Evolutionary conservation across 257 asterid genomes (phyloP).

Genomic region (Solanum medicagineum): DNA sequence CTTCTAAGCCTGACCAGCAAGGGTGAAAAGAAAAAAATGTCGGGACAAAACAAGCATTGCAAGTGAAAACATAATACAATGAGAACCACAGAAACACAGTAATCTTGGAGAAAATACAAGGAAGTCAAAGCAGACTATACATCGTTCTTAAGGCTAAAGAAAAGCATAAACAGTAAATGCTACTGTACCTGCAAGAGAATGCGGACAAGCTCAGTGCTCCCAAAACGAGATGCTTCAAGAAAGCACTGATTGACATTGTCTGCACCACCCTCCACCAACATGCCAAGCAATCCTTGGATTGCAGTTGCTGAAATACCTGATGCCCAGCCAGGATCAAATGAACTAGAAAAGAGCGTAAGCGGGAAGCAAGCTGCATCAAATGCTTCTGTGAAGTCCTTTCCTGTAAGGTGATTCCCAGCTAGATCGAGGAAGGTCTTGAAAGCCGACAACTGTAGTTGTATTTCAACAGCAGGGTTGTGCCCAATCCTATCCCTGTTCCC

Average conservation of each 20-base stretch:
- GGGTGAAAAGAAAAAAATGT: background rate
- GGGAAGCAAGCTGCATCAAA: slow-evolving; percentile 99
- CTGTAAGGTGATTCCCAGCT: slow-evolving; percentile 83
- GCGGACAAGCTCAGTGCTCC: slow-evolving; percentile 99
- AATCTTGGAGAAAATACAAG: background rate
- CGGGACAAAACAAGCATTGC: background rate
- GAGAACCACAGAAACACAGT: background rate
- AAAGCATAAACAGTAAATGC: background rate
- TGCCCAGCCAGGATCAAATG: slow-evolving; percentile 98
- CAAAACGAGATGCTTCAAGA: slow-evolving; percentile 97
- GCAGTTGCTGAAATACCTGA: slow-evolving; percentile 93
- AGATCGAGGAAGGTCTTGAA: slow-evolving; percentile 91
- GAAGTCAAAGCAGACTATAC: background rate
- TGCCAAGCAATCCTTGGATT: slow-evolving; percentile 80
- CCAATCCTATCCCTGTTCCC: slow-evolving; percentile 71
- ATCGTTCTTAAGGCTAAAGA: background rate
- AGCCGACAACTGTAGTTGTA: slow-evolving; percentile 84
- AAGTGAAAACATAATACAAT: background rate
- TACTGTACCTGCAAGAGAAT: slow-evolving; percentile 73
- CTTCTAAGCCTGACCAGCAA: background rate
- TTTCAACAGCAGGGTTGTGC: slow-evolving; percentile 58
- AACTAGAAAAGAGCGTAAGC: slow-evolving; percentile 89
- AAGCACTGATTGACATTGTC: slow-evolving; percentile 97
- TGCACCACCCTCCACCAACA: slow-evolving; percentile 98
- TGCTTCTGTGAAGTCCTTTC: slow-evolving; percentile 98